These are phyloP conservation scores for Lanmaoa pseudosensibilis DNA, from an alignment of 768 basidiomycete genomes.

Conservation along the genomic window DNA sequence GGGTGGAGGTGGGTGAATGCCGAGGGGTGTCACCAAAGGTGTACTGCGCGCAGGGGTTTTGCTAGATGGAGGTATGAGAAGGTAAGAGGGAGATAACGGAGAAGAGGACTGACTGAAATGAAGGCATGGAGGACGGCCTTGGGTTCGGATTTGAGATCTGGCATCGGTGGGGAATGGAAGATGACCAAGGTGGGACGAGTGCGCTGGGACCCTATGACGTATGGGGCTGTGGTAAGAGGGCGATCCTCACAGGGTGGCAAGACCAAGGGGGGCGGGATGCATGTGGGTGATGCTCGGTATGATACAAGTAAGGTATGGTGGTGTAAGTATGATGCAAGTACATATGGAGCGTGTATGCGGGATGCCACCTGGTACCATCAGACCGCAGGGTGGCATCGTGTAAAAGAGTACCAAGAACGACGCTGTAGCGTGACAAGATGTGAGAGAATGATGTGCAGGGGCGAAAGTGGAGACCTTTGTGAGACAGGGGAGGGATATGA, in stretches of 20 bases:
- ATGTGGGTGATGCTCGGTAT: conserved; percentile 20
- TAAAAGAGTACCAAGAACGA: conserved; percentile 6
- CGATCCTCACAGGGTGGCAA: conserved; percentile 1
- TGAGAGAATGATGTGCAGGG: conserved; percentile 13
- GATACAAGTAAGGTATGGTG: conserved; percentile 27
- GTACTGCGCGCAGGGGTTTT: conserved; percentile 47
- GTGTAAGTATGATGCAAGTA: conserved; percentile 28
- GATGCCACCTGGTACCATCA: conserved; percentile 6
- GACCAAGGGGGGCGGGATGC: conserved; percentile 4
- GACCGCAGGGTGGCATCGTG: conserved; percentile 7
- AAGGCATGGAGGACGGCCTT: conserved; percentile 41
- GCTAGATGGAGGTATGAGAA: conserved; percentile 4
- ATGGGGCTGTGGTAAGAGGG: conserved; percentile 16
- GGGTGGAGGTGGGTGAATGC: conserved; percentile 53
- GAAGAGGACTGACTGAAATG: conserved; percentile 38
- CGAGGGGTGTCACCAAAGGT: conserved; percentile 60
- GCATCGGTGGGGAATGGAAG: conserved; percentile 22
- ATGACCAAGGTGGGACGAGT: not conserved
- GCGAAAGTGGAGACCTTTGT: conserved; percentile 3
- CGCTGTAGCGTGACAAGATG: conserved; percentile 11
- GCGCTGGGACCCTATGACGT: conserved; percentile 20
- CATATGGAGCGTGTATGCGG: conserved; percentile 25
- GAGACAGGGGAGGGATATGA: not conserved
- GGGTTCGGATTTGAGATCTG: conserved; percentile 19
- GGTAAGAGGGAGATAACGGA: not conserved